Percentiles rank a stretch among this genome's conserved stretches.
Conservation (phyloP, 163 green algal genomes). For the Volvox carteri region DNA sequence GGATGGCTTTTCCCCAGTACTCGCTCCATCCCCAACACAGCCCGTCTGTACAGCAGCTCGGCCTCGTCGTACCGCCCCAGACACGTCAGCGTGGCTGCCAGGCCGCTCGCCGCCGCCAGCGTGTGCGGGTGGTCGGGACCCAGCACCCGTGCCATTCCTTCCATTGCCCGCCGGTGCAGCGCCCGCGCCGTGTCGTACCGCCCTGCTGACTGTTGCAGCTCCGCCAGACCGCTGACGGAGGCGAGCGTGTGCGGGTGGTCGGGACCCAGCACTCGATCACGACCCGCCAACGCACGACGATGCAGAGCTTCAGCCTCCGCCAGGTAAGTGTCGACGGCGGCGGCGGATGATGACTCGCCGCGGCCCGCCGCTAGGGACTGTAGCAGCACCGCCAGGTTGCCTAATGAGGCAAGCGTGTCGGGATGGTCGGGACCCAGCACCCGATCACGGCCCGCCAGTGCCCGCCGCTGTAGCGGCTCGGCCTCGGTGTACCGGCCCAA, state of each 20-base stretch:
- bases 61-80: not conserved
- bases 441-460: not conserved
- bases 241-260: conserved; percentile 35
- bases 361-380: not conserved
- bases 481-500: not conserved
- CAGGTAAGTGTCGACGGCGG: not conserved
- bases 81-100: not conserved
- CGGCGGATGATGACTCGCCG: not conserved
- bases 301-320: not conserved
- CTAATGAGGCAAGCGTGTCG: conserved; percentile 13
- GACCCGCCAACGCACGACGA: not conserved
- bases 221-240: conserved; percentile 20
- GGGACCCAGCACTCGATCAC: conserved; percentile 5
- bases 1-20: not conserved
- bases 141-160: not conserved
- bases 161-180: not conserved
- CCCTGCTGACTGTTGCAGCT: not conserved
- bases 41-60: conserved; percentile 24
- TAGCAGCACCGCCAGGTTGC: conserved; percentile 46
- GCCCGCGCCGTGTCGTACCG: not conserved
- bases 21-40: not conserved
- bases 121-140: not conserved
- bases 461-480: conserved; percentile 9
- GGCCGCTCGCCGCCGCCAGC: not conserved
- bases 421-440: conserved; percentile 29